Conservation (phyloP, 1,284 basidiomycete species). For the Coniferiporia weirii region DNA sequence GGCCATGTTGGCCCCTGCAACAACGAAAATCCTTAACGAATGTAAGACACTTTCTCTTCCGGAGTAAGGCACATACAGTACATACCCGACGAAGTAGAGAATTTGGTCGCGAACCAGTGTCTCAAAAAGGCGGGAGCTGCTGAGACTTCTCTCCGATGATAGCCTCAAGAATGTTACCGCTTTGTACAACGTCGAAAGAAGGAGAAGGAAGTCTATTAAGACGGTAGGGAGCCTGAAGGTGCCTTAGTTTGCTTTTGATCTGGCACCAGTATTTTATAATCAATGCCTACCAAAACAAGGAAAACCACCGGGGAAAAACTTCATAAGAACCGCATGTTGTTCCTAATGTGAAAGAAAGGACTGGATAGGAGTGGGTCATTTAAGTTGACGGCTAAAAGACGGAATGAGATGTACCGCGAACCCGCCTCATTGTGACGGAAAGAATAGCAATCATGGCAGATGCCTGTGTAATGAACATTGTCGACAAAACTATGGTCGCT, state of each 20-base stretch:
- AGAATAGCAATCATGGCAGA: neutral
- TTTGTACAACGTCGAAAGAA: neutral
- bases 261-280: neutral
- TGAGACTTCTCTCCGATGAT: neutral
- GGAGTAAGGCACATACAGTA: neutral
- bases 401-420: neutral
- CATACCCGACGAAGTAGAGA: constrained; percentile 7
- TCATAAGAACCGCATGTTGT: neutral
- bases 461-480: neutral
- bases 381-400: neutral
- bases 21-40: neutral
- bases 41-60: neutral
- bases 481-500: neutral
- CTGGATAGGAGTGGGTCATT: neutral
- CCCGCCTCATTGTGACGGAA: neutral
- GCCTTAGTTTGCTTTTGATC: neutral
- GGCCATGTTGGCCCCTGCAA: constrained; percentile 2
- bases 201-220: neutral
- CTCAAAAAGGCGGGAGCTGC: neutral
- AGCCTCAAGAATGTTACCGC: neutral
- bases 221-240: neutral
- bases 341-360: neutral
- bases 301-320: neutral
- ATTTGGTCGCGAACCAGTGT: constrained; percentile 4
- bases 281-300: constrained; percentile 1